phyloP scores from a whole-genome alignment of 1,284 basidiomycete genomes.

The Naganishia liquefaciens region DNA sequence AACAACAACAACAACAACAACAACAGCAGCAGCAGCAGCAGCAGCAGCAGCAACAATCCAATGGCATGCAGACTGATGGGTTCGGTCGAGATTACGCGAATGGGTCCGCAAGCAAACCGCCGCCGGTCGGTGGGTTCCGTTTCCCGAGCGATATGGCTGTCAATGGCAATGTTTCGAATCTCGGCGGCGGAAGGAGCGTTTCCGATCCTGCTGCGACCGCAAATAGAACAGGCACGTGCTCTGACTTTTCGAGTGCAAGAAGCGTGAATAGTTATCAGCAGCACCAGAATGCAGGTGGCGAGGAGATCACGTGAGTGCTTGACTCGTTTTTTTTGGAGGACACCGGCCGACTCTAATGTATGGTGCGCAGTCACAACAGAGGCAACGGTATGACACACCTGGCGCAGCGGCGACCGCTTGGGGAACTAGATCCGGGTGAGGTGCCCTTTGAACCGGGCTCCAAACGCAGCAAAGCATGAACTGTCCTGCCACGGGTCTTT shows the following conservation, averaged over 20 bases:
- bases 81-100: background rate
- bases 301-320: conserved; percentile 5
- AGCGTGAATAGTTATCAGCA: conserved; percentile 3
- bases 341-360: background rate
- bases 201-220: conserved; percentile 8
- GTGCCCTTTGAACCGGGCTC: conserved; percentile 19
- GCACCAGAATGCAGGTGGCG: conserved; percentile 1
- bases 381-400: background rate
- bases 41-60: background rate
- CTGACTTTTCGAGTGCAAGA: conserved; percentile 16
- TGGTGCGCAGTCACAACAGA: background rate
- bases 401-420: conserved; percentile 11
- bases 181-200: conserved; percentile 12
- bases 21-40: no score
- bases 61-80: conserved; percentile 3
- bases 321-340: background rate
- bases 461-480: conserved; percentile 10
- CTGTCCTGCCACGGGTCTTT: background rate
- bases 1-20: background rate
- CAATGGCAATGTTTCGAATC: background rate
- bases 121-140: conserved; percentile 16
- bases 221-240: background rate
- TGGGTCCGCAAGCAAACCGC: background rate
- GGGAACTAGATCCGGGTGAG: conserved; percentile 20
- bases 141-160: conserved; percentile 5